Evolutionary conservation across 1,284 basidiomycete species (phyloP).

Genomic region (Caloboletus inedulis): DNA sequence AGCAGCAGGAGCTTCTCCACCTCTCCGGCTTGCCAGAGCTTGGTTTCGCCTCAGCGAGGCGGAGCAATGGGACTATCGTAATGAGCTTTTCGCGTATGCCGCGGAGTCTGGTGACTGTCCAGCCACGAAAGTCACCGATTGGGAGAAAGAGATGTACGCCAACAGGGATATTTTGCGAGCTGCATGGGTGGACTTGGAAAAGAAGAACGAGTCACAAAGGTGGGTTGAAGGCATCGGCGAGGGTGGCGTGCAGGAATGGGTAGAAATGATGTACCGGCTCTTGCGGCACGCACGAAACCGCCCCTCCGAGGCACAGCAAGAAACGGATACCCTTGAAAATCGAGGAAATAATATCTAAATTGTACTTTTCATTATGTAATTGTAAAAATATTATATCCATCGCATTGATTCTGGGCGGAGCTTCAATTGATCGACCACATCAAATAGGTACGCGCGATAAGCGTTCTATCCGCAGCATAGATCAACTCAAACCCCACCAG

Average conservation of each 20-base stretch:
- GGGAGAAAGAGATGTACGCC: conserved; percentile 59
- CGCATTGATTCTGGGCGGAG: no score
- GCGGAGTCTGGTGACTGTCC: conserved; percentile 32
- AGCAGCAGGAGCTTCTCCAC: conserved; percentile 30
- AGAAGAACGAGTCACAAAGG: conserved; percentile 49
- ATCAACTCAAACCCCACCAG: no score
- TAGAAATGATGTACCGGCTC: conserved; percentile 51
- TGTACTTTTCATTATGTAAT: no score
- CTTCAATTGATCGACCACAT: no score
- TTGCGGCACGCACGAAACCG: conserved; percentile 36
- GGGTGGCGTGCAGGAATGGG: conserved; percentile 58
- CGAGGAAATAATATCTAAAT: no score
- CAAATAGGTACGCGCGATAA: no score
- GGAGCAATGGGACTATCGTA: conserved; percentile 69
- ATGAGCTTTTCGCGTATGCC: conserved; percentile 52
- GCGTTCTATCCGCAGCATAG: no score
- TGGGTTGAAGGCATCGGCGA: conserved; percentile 64
- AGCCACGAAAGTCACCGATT: conserved; percentile 42
- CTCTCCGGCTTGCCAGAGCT: conserved; percentile 42
- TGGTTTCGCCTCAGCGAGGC: conserved; percentile 52
- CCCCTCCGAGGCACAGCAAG: background rate
- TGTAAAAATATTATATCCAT: no score
- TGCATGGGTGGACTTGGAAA: conserved; percentile 60
- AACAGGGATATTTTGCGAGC: conserved; percentile 47
- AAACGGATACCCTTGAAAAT: background rate